Evolutionary conservation across 257 asterid genomes (phyloP).

Genomic region (Lycium ferocissimum): DNA sequence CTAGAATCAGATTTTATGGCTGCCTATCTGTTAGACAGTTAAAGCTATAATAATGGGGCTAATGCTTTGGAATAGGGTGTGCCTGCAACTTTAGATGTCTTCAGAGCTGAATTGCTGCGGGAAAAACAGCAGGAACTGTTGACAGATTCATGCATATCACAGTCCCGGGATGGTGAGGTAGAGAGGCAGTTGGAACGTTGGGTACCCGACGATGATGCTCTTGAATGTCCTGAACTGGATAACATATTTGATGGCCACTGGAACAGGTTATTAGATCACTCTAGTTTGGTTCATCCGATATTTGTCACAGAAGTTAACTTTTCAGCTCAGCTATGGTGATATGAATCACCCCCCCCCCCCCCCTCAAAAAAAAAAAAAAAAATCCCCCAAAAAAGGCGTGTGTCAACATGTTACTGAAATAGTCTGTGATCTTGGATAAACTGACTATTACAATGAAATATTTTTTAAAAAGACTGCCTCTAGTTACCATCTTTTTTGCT

Average conservation of each 20-base stretch:
- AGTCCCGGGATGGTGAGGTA: conserved; percentile 60
- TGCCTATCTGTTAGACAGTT: not conserved
- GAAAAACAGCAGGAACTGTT: conserved; percentile 81
- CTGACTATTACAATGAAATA: not conserved
- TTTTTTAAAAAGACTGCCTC: not conserved
- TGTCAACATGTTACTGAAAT: not conserved
- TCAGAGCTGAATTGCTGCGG: conserved; percentile 60
- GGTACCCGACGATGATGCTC: conserved; percentile 89
- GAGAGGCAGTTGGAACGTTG: conserved; percentile 89
- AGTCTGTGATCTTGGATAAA: not conserved
- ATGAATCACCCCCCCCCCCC: not conserved
- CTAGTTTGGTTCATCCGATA: not conserved
- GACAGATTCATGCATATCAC: conserved; percentile 94
- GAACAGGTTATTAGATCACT: conserved; percentile 68
- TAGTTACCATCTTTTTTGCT: not conserved
- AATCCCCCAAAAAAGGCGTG: not conserved
- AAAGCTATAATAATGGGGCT: not conserved
- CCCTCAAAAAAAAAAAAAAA: no score
- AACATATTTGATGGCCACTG: conserved; percentile 79
- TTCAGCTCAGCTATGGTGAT: not conserved
- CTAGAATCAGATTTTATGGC: conserved; percentile 24
- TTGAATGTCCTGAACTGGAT: conserved; percentile 75
- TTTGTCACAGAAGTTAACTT: not conserved
- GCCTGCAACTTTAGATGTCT: conserved; percentile 65
- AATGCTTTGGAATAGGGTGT: conserved; percentile 69